Evolutionary conservation across 257 asterid genomes (phyloP).

Genomic region (Nicotiana obtusifolia): DNA sequence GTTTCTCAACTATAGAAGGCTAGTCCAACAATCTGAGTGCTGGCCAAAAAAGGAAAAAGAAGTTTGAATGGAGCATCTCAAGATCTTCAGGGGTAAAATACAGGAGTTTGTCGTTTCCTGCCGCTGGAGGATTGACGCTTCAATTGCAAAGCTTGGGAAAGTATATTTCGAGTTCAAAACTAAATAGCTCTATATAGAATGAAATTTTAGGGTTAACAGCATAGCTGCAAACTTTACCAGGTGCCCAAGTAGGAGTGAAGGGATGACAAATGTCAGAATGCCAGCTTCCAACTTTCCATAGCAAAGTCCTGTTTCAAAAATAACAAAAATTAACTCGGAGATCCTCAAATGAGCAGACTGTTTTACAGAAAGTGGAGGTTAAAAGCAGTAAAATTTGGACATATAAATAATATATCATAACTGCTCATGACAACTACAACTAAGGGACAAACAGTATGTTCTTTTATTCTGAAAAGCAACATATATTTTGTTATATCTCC

Average conservation of each 20-base stretch:
- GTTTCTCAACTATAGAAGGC: background rate
- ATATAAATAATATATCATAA: background rate
- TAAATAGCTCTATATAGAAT: background rate
- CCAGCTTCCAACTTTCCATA: conserved; percentile 94
- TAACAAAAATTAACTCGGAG: background rate
- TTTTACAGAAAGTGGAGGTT: background rate
- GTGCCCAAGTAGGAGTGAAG: conserved; percentile 80
- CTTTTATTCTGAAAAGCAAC: background rate
- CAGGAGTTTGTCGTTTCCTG: background rate
- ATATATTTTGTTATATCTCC: background rate
- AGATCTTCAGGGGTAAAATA: background rate
- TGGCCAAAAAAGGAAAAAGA: background rate
- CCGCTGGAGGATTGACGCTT: background rate
- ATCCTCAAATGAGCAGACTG: background rate
- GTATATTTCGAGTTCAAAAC: background rate
- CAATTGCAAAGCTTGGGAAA: background rate
- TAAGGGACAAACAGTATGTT: background rate
- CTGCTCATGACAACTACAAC: background rate
- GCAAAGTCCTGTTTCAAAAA: conserved; percentile 61
- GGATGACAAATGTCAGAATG: conserved; percentile 69
- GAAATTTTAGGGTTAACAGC: background rate
- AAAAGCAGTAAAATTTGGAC: background rate
- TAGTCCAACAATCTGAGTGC: background rate
- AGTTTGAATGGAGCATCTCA: background rate
- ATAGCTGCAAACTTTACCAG: conserved; percentile 38